phyloP scores from a whole-genome alignment of 441 rosid genomes.

The Gossypium davidsonii region DNA sequence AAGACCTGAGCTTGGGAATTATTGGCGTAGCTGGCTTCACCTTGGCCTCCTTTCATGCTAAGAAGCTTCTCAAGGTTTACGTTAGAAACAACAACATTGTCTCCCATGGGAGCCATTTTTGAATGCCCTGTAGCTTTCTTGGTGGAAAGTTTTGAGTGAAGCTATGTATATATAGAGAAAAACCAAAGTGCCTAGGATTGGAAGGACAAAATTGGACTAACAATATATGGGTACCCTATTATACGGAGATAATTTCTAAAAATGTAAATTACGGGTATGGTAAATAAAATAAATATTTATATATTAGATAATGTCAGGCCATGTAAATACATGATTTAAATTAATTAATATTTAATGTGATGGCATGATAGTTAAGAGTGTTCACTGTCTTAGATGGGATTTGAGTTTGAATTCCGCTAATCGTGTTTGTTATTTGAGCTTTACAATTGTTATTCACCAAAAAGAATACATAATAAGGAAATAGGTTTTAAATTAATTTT shows the following conservation, averaged over 20 bases:
- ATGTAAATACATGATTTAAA: no score
- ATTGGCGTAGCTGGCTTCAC: slow-evolving; percentile 82
- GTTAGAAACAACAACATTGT: slow-evolving; percentile 56
- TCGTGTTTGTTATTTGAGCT: no score
- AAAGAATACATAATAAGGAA: no score
- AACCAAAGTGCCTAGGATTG: not conserved
- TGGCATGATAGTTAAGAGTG: no score
- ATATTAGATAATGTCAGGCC: no score
- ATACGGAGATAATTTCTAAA: not conserved
- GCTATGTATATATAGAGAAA: slow-evolving; percentile 10
- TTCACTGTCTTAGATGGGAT: rapidly evolving
- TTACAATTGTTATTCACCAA: no score
- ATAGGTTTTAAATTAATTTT: no score
- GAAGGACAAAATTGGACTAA: not conserved
- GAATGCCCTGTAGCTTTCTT: not conserved
- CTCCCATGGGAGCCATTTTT: slow-evolving; percentile 49
- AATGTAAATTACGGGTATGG: no score
- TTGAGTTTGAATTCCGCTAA: no score
- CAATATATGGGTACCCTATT: not conserved
- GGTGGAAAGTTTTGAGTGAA: slow-evolving; percentile 1
- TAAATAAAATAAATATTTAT: no score
- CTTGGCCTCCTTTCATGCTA: slow-evolving; percentile 93
- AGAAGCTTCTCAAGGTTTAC: slow-evolving; percentile 76
- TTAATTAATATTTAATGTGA: no score
- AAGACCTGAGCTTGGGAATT: slow-evolving; percentile 90